These are phyloP conservation scores for Triticum turgidum DNA, from an alignment of 176 grass and related monocot species.

Conservation along the genomic window DNA sequence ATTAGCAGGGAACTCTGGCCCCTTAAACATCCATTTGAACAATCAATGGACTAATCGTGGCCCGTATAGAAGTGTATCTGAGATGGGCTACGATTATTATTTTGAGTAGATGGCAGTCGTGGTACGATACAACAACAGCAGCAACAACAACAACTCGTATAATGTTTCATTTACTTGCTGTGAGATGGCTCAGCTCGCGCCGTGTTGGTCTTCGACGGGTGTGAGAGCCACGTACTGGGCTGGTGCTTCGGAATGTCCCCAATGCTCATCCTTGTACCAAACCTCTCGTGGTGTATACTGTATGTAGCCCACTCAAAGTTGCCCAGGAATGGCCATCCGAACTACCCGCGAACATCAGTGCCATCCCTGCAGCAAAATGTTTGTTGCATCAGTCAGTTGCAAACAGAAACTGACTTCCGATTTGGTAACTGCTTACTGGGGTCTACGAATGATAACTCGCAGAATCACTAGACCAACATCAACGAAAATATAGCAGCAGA, in stretches of 20 bases:
- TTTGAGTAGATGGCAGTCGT: background rate
- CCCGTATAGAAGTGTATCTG: background rate
- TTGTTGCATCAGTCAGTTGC: background rate
- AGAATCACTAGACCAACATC: background rate
- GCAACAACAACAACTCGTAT: slow-evolving; percentile 5
- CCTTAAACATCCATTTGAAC: background rate
- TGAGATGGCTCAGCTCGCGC: slow-evolving; percentile 28
- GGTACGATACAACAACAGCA: slow-evolving; percentile 18
- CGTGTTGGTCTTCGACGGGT: slow-evolving; percentile 3
- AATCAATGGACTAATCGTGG: background rate
- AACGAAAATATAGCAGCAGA: no score
- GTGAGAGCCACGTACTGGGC: slow-evolving; percentile 60
- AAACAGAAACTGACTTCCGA: background rate
- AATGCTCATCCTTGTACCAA: slow-evolving; percentile 73
- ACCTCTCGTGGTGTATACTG: slow-evolving; percentile 76
- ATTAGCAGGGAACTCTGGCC: background rate
- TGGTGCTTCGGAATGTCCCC: slow-evolving; percentile 63
- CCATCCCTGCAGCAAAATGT: slow-evolving; percentile 54
- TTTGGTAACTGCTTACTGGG: background rate
- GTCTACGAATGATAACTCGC: background rate
- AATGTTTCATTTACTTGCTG: slow-evolving; percentile 33
- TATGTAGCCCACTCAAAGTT: slow-evolving; percentile 73
- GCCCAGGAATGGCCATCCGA: slow-evolving; percentile 67
- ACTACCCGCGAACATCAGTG: slow-evolving; percentile 68
- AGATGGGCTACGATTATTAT: background rate